Evolutionary conservation across 345 rosid species (phyloP), one percentile per base, ranked within the genome.

Genomic region (Pugionium cornutum): DNA sequence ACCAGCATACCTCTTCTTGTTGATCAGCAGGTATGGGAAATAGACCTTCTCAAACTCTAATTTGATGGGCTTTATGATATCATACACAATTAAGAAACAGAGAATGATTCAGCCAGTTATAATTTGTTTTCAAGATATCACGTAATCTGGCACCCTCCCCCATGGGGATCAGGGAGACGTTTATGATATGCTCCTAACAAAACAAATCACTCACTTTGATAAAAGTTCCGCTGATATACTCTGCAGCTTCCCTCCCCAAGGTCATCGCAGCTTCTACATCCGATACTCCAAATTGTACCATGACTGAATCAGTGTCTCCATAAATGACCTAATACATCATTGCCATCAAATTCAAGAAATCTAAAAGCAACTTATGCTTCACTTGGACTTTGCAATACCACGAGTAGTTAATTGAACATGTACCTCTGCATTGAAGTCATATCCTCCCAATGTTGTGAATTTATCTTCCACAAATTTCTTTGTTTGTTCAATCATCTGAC

Each of bases 1-100:
- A 77, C 99, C 99, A 78, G 99, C 97, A 81, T 94, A 94, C 79
- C 96, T 85, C 83, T 94, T 94, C 86, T 94, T 94, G 84, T 91
- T 90, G 63, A 94, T 94, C 81, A 94, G 78, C 42, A 94, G 80
- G 74, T 86, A 94, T 31, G 97, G 99, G 72, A 77, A 90, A 69
- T 94, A 94, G 42, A 94, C 96, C 83, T 94, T 94, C 85, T 94
- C 99, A 53, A 94, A 94, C 82, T 94, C 99, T 68, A 90, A 82
- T 80, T 88, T 90, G 81, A 94, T 94, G 70, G 97, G 99, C 99
- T 94, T 79, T 57, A 79, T n/a, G 72, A 76, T 29, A 65, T 68
- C 77, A 71, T 36, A 50, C 39, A 49, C 66, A 59, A 66, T 52
- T 50, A 68, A 54, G 36, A 66, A 49, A 62, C 46, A 53, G 30